Evolutionary conservation across 2,329 filamentous ascomycete species (phyloP), one percentile per base, ranked within the genome.

Genomic region (Clonostachys rosea): DNA sequence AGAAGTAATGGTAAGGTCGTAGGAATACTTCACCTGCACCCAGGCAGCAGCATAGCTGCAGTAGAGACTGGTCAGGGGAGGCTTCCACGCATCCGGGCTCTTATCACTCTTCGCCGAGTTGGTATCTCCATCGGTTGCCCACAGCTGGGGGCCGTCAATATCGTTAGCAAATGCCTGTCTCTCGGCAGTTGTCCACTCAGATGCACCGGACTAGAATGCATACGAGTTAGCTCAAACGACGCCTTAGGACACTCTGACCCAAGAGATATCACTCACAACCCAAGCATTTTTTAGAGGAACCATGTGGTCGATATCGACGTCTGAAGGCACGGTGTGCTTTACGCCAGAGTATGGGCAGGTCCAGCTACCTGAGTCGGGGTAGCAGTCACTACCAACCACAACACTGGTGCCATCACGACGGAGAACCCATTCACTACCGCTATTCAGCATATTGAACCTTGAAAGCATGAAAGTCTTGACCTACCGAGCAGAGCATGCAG

Each of bases 1-100:
- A 42, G 71, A 73, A 2, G 86, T 92, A 50, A 94, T 71, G n/a
- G 78, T 84, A 54, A 94, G 66, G 2, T 61, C 63, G 62, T 86
- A 94, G 57, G 82, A 78, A 56, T 74, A 79, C 79, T 94, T 94
- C 54, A 94, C 87, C 58, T 81, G 77, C 35, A 92, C 75, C 84
- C 86, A 95, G 60, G 83, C 81, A 61, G 79, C 76, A 13, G 88
- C 84, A 59, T 94, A 94, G 30, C 79, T 85, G 76, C 89, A 94
- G 64, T 87, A 79, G 68, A 89, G 92, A 52, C 68, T 76, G 63
- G 71, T 56, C 50, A 88, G 67, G 0, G 84, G 76, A 13, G 87
- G 89, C 70, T 89, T 86, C 88, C 89, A 94, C 9, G 68, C 64
- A 59, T 91, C 88, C 0, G 88, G 87, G 46, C 83, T 82, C 53